Evolutionary conservation across 1,284 basidiomycete genomes (phyloP).

Genomic region (Trametes sp.): DNA sequence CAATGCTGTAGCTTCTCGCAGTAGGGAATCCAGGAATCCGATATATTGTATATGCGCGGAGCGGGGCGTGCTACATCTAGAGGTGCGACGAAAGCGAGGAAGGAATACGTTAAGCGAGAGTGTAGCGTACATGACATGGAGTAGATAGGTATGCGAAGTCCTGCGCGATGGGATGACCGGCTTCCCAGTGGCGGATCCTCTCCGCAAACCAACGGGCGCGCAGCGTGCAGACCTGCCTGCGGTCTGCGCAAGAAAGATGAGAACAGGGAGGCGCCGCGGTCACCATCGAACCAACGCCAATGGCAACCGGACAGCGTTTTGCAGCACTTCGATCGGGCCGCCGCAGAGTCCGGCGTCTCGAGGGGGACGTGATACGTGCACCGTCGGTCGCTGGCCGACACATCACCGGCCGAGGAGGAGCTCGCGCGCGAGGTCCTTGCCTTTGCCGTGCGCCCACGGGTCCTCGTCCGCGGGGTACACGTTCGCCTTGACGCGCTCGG

Average conservation of each 20-base stretch:
- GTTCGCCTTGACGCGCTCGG: constrained; percentile 48
- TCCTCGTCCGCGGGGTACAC: constrained; percentile 40
- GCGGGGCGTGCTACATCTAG: constrained; percentile 21
- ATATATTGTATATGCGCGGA: constrained; percentile 18
- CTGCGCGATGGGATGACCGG: background rate
- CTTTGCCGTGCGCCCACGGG: constrained; percentile 51
- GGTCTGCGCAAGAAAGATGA: constrained; percentile 10
- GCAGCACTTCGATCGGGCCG: background rate
- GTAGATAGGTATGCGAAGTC: background rate
- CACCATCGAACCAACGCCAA: background rate
- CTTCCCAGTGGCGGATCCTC: background rate
- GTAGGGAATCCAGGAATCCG: constrained; percentile 1
- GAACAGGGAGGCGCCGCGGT: background rate
- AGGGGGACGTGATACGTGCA: no score
- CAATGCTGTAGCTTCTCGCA: constrained; percentile 16
- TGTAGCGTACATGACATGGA: constrained; percentile 13
- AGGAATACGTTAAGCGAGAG: background rate
- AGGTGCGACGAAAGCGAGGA: background rate
- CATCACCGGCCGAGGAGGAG: constrained; percentile 33
- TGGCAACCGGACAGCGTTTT: background rate
- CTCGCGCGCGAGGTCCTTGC: constrained; percentile 47
- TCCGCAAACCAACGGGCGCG: background rate
- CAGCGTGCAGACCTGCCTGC: constrained; percentile 8
- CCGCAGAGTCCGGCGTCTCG: background rate
- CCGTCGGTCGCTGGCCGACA: no score